Conservation (phyloP, 148 eudicot species). For the Bassia scoparia region DNA sequence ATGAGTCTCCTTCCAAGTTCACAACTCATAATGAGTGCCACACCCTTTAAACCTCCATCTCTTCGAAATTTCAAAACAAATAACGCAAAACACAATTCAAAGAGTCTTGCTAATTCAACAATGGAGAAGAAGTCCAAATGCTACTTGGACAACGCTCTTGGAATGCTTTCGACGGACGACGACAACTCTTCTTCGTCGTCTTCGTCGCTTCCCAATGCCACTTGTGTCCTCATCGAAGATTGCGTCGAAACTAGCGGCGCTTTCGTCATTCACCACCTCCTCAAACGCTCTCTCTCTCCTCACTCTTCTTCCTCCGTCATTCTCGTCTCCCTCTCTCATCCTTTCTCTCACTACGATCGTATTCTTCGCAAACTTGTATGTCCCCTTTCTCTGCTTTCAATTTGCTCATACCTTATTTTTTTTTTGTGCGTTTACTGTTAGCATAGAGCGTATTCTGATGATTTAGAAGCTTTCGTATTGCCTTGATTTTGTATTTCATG, state of each 20-base stretch:
- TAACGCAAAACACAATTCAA: no score
- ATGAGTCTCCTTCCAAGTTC: no score
- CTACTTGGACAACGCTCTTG: constrained; percentile 61
- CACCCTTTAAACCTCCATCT: no score
- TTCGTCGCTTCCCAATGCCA: constrained; percentile 13
- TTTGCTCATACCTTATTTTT: not conserved
- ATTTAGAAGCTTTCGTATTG: not conserved
- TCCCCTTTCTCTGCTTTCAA: not conserved
- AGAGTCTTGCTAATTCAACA: no score
- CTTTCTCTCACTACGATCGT: constrained; percentile 90
- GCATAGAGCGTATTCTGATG: not conserved
- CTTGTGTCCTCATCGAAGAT: constrained; percentile 60
- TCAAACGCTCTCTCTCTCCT: constrained; percentile 59
- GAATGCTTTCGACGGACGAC: constrained; percentile 27
- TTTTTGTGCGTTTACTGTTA: not conserved
- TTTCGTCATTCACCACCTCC: constrained; percentile 71
- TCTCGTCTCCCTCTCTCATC: constrained; percentile 69
- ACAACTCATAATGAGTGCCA: no score
- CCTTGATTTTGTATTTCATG: not conserved
- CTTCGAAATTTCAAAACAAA: no score
- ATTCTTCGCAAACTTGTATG: constrained; percentile 77
- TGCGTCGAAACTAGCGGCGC: constrained; percentile 79
- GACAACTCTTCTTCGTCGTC: constrained; percentile 16
- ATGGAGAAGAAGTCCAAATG: constrained; percentile 42
- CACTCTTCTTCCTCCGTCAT: constrained; percentile 42